Evolutionary conservation across 2,329 filamentous ascomycete species (phyloP).

Genomic region (Monilinia laxa): DNA sequence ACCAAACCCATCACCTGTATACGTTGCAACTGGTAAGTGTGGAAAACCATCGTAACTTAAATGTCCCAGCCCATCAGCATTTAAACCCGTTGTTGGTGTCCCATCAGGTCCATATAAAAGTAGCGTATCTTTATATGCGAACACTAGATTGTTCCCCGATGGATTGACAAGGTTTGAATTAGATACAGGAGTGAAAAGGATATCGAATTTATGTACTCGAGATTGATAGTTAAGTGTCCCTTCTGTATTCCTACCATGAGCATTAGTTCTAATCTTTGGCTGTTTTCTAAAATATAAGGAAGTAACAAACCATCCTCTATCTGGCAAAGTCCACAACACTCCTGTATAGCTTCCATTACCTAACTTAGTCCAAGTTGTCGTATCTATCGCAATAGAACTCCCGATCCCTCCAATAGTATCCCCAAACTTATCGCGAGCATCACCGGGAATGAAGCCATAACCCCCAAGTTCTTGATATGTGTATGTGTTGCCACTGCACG

Average conservation of each 20-base stretch:
- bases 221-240: constrained; percentile 68
- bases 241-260: constrained; percentile 58
- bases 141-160: constrained; percentile 58
- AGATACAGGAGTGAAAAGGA: constrained; percentile 56
- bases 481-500: constrained; percentile 55
- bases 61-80: constrained; percentile 55
- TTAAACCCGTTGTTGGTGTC: constrained; percentile 61
- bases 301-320: constrained; percentile 61
- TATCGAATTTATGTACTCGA: constrained; percentile 65
- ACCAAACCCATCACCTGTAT: constrained; percentile 67
- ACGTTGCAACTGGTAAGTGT: constrained; percentile 61
- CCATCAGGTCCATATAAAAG: constrained; percentile 63
- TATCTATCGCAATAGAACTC: constrained; percentile 63
- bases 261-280: neutral
- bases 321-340: constrained; percentile 62
- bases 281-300: neutral
- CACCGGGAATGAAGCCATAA: constrained; percentile 59
- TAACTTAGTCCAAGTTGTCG: constrained; percentile 56
- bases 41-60: constrained; percentile 59
- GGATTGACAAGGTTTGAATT: constrained; percentile 53
- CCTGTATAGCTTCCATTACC: constrained; percentile 54
- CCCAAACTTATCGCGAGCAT: constrained; percentile 63
- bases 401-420: constrained; percentile 69
- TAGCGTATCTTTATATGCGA: constrained; percentile 64
- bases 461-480: constrained; percentile 67